Evolutionary conservation across 2,329 filamentous ascomycete species (phyloP).

Genomic region (Emericellopsis cladophorae): DNA sequence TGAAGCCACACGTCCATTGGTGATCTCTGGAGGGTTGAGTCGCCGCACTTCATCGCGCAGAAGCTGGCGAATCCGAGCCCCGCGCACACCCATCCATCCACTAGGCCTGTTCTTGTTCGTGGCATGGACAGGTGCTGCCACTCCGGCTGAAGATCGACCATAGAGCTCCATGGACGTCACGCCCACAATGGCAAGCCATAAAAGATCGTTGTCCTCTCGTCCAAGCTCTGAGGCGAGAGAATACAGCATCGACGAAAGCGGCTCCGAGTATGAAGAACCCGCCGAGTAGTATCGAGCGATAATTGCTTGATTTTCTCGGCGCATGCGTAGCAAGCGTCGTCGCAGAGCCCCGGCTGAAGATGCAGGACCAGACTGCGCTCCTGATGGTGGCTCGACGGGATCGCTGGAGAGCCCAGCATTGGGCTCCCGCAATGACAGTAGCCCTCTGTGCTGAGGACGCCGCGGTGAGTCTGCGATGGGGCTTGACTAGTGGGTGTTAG

Average conservation of each 20-base stretch:
- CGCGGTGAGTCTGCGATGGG: constrained; percentile 54
- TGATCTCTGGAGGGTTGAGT: constrained; percentile 66
- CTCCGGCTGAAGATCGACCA: constrained; percentile 69
- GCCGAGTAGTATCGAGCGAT: constrained; percentile 75
- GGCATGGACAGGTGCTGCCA: constrained; percentile 46
- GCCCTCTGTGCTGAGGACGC: constrained; percentile 45
- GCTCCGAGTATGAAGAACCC: constrained; percentile 86
- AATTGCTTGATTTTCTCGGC: constrained; percentile 62
- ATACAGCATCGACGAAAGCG: constrained; percentile 88
- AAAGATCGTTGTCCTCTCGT: constrained; percentile 87
- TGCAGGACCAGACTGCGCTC: constrained; percentile 43
- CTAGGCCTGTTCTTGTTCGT: constrained; percentile 44
- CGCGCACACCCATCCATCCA: constrained; percentile 72
- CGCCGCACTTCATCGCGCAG: constrained; percentile 88
- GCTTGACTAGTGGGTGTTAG: constrained; percentile 34
- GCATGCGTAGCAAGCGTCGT: constrained; percentile 60
- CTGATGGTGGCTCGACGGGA: constrained; percentile 39
- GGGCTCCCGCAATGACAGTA: constrained; percentile 41
- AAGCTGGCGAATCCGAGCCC: constrained; percentile 72
- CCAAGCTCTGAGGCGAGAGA: constrained; percentile 89
- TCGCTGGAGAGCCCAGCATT: constrained; percentile 34
- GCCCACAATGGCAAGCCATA: constrained; percentile 92
- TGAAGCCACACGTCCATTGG: constrained; percentile 46
- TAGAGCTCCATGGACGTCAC: constrained; percentile 91
- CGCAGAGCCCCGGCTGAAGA: constrained; percentile 62